Evolutionary conservation across 1,284 basidiomycete genomes (phyloP).

Genomic region (Clitocybe nebularis): DNA sequence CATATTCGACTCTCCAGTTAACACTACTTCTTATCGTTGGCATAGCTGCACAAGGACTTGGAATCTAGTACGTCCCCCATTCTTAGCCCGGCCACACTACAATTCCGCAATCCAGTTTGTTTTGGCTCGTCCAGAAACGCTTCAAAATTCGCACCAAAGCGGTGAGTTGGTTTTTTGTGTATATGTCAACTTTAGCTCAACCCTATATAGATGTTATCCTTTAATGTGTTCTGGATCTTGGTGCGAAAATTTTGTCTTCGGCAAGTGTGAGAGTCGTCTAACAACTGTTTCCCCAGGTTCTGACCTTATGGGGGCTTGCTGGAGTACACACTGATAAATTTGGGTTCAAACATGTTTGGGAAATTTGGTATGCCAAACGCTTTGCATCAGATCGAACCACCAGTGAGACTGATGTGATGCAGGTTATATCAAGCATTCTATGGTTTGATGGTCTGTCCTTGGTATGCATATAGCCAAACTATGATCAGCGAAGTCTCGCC

Average conservation of each 20-base stretch:
- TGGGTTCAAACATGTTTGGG: conserved; percentile 81
- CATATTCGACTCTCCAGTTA: conserved; percentile 64
- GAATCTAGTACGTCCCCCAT: conserved; percentile 60
- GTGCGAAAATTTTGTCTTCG: conserved; percentile 27
- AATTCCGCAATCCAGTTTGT: conserved; percentile 39
- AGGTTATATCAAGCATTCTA: conserved; percentile 71
- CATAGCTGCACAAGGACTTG: conserved; percentile 68
- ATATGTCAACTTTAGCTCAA: not conserved
- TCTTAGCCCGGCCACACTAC: not conserved
- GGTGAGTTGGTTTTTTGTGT: conserved; percentile 30
- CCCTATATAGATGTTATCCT: conserved; percentile 55
- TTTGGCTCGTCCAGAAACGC: conserved; percentile 76
- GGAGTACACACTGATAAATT: conserved; percentile 73
- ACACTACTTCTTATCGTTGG: conserved; percentile 75
- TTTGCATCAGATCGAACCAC: not conserved
- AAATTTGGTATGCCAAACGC: conserved; percentile 53
- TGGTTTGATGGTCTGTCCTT: conserved; percentile 77
- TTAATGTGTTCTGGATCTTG: conserved; percentile 74
- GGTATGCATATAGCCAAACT: conserved; percentile 82
- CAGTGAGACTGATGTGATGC: not conserved
- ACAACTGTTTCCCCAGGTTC: no score
- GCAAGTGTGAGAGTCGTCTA: no score
- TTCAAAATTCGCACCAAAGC: conserved; percentile 71
- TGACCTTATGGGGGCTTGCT: conserved; percentile 74
- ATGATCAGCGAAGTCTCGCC: conserved; percentile 85